Conservation (phyloP, 305 asterid species). For the Fraxinus baroniana region DNA sequence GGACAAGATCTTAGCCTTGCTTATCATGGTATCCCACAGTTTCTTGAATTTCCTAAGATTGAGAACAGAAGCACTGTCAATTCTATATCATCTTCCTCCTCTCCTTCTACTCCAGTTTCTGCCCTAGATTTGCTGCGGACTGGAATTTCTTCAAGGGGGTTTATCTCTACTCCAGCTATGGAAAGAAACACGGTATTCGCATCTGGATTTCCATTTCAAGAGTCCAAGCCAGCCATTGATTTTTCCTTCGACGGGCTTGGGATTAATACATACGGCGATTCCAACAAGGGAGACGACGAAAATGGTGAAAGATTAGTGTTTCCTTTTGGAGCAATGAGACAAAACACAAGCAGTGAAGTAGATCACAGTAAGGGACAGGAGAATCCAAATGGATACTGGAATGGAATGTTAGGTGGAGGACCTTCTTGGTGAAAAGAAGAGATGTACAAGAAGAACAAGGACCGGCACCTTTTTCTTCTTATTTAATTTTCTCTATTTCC, state of each 20-base stretch:
- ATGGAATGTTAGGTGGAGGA: conserved; percentile 66
- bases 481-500: not conserved
- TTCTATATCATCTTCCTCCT: conserved; percentile 20
- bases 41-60: conserved; percentile 49
- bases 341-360: conserved; percentile 26
- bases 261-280: not conserved
- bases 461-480: not conserved
- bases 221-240: conserved; percentile 46
- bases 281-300: not conserved
- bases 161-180: conserved; percentile 31
- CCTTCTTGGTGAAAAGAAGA: conserved; percentile 42
- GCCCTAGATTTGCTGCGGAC: conserved; percentile 49
- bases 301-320: conserved; percentile 46
- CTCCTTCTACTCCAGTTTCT: conserved; percentile 34
- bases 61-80: conserved; percentile 29
- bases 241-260: conserved; percentile 28
- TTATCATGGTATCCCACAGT: conserved; percentile 40
- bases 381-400: conserved; percentile 66
- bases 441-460: conserved; percentile 1
- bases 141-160: conserved; percentile 41
- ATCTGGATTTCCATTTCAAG: conserved; percentile 52
- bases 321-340: conserved; percentile 47
- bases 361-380: conserved; percentile 45
- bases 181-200: conserved; percentile 31
- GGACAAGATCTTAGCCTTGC: conserved; percentile 64